Evolutionary conservation across 129 eudicot genomes (phyloP).

Genomic region (Apium graveolens): DNA sequence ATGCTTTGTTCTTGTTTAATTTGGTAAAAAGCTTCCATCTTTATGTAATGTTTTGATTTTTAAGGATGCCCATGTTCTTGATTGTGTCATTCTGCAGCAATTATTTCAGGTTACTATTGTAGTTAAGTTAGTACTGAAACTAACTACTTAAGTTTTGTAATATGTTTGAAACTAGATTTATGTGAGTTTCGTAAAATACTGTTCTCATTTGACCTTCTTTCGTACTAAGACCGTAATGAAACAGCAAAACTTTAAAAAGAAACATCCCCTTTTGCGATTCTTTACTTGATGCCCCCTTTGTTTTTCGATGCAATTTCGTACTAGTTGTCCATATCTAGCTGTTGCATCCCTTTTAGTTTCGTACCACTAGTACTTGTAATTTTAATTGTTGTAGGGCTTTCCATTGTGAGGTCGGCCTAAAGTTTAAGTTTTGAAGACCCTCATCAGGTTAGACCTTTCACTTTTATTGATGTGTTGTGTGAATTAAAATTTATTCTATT

Average conservation of each 20-base stretch:
- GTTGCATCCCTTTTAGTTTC: not conserved
- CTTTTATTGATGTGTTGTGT: not conserved
- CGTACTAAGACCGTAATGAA: not conserved
- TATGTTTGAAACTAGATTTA: not conserved
- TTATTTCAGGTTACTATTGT: not conserved
- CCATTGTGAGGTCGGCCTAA: not conserved
- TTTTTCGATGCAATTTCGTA: not conserved
- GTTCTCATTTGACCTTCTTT: not conserved
- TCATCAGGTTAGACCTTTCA: not conserved
- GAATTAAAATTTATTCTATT: not conserved
- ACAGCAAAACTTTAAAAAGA: not conserved
- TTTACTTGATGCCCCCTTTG: no score
- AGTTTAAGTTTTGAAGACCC: not conserved
- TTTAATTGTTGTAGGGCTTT: not conserved
- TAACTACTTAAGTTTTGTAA: no score
- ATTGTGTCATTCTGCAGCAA: not conserved
- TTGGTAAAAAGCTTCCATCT: not conserved
- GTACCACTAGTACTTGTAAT: not conserved
- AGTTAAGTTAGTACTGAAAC: not conserved
- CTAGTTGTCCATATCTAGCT: no score
- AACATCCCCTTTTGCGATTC: no score
- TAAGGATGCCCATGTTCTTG: not conserved
- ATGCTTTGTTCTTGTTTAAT: not conserved
- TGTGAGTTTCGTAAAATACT: not conserved
- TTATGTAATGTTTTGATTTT: not conserved